Conservation (phyloP, 2,329 filamentous ascomycete genomes). For the Ambrosiella cleistominuta region DNA sequence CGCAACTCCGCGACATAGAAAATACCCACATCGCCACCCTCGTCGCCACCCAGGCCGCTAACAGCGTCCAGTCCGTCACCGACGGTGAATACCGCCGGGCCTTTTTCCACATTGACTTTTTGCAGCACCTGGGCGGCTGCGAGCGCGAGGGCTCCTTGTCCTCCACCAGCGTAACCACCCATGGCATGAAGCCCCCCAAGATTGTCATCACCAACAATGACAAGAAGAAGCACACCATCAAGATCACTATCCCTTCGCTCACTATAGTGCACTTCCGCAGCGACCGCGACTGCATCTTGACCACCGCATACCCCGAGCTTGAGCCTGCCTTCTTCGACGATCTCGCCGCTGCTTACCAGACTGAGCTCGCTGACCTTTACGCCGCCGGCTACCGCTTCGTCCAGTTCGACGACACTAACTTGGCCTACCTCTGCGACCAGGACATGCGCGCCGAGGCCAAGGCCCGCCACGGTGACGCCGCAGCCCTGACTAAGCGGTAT, state of each 20-base stretch:
- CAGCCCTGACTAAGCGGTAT: slow-evolving; percentile 47
- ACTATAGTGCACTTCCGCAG: slow-evolving; percentile 46
- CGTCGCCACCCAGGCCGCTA: slow-evolving; percentile 44
- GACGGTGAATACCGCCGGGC: slow-evolving; percentile 49
- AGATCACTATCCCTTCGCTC: slow-evolving; percentile 49
- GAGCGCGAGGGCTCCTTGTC: slow-evolving; percentile 22
- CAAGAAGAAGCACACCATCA: slow-evolving; percentile 29
- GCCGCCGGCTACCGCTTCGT: slow-evolving; percentile 37
- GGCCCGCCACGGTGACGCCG: slow-evolving; percentile 10
- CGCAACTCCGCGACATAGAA: slow-evolving; percentile 27
- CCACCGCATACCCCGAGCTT: slow-evolving; percentile 29
- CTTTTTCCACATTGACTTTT: slow-evolving; percentile 32
- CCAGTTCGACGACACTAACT: slow-evolving; percentile 45
- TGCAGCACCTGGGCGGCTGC: slow-evolving; percentile 28
- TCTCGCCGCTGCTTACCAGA: slow-evolving; percentile 36
- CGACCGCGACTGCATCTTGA: slow-evolving; percentile 34
- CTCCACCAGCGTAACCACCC: slow-evolving; percentile 23
- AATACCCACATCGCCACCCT: slow-evolving; percentile 47
- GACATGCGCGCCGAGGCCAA: slow-evolving; percentile 11
- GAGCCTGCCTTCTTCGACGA: slow-evolving; percentile 40
- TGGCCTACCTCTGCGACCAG: slow-evolving; percentile 23
- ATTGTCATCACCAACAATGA: slow-evolving; percentile 21
- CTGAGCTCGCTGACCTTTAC: slow-evolving; percentile 36
- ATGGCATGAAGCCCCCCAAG: slow-evolving; percentile 19
- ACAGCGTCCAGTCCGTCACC: slow-evolving; percentile 45